These are phyloP conservation scores for Chytriomyces hyalinus DNA, from an alignment of 192 early-diverging fungal species.

Conservation along the genomic window DNA sequence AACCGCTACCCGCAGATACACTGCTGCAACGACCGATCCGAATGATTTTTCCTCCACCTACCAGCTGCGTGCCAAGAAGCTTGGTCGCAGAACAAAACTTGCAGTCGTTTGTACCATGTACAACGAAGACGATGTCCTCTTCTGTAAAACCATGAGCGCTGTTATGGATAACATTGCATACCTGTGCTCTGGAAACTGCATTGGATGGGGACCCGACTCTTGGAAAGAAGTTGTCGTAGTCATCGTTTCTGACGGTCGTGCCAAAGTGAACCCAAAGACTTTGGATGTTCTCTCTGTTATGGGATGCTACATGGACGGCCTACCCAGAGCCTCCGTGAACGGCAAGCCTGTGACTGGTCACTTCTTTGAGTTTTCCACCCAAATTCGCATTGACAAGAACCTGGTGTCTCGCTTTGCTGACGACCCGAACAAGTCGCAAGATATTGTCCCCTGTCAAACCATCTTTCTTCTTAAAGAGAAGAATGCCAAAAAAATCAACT, in stretches of 20 bases:
- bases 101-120: slow-evolving; percentile 82
- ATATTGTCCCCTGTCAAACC: slow-evolving; percentile 50
- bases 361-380: slow-evolving; percentile 61
- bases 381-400: slow-evolving; percentile 47
- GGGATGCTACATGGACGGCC: slow-evolving; percentile 65
- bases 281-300: slow-evolving; percentile 71
- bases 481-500: slow-evolving; percentile 70
- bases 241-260: slow-evolving; percentile 82
- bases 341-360: slow-evolving; percentile 54
- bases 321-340: slow-evolving; percentile 52
- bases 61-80: slow-evolving; percentile 59
- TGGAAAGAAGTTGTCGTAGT: slow-evolving; percentile 78
- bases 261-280: slow-evolving; percentile 77
- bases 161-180: slow-evolving; percentile 72
- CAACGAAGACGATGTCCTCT: slow-evolving; percentile 66
- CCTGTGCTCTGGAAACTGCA: slow-evolving; percentile 59
- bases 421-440: slow-evolving; percentile 29
- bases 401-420: slow-evolving; percentile 37
- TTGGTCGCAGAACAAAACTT: slow-evolving; percentile 65
- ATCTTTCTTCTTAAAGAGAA: slow-evolving; percentile 65
- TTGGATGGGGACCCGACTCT: slow-evolving; percentile 63
- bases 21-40: slow-evolving; percentile 73
- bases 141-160: slow-evolving; percentile 67
- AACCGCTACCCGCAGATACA: slow-evolving; percentile 53
- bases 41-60: slow-evolving; percentile 67